Percentiles rank a stretch among this genome's conserved stretches.
Conservation (phyloP, 768 basidiomycete species). For the Termitomyces titanicus region DNA sequence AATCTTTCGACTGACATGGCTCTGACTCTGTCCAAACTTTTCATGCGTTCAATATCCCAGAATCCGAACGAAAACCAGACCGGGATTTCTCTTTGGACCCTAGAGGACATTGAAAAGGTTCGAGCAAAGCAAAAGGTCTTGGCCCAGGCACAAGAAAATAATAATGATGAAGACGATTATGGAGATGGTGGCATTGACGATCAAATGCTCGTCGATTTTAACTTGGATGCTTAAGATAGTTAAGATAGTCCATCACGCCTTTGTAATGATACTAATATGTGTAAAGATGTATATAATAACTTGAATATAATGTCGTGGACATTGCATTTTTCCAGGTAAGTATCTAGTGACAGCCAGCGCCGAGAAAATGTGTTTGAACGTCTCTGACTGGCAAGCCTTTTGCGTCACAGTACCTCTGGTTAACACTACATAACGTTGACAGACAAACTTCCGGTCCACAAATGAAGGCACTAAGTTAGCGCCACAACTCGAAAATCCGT, state of each 20-base stretch:
- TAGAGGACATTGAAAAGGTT: slow-evolving; percentile 86
- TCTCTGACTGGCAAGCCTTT: too few relatives aligned
- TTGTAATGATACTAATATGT: slow-evolving; percentile 1
- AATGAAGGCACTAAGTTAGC: too few relatives aligned
- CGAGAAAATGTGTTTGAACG: too few relatives aligned
- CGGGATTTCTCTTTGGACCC: slow-evolving; percentile 90
- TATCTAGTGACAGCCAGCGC: slow-evolving; percentile 21
- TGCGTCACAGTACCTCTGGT: too few relatives aligned
- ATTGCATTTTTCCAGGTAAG: slow-evolving; percentile 38
- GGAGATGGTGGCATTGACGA: slow-evolving; percentile 68
- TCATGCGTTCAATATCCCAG: slow-evolving; percentile 98
- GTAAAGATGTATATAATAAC: not conserved
- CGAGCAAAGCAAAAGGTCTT: slow-evolving; percentile 79
- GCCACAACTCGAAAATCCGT: too few relatives aligned
- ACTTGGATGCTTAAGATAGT: slow-evolving; percentile 36
- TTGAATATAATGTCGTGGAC: slow-evolving; percentile 16
- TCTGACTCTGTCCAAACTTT: slow-evolving; percentile 87
- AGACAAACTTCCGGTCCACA: too few relatives aligned
- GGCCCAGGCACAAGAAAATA: slow-evolving; percentile 35
- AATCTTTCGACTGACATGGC: slow-evolving; percentile 99
- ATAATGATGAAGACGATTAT: slow-evolving; percentile 58
- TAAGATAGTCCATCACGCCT: not conserved
- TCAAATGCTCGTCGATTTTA: slow-evolving; percentile 55
- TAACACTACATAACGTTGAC: too few relatives aligned
- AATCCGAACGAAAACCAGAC: slow-evolving; percentile 96